Conservation (phyloP, 345 rosid genomes). For the Aegle marmelos region DNA sequence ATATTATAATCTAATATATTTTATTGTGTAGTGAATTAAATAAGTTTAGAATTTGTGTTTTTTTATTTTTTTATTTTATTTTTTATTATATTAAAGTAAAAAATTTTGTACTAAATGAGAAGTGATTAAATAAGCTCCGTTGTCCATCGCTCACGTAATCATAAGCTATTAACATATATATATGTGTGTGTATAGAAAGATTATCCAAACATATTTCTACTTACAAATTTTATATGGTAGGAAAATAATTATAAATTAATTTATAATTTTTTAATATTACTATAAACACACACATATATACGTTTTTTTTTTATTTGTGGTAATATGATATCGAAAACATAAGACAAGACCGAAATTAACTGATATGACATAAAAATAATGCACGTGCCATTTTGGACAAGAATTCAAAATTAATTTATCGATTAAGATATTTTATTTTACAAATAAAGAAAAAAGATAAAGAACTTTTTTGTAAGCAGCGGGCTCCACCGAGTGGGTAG, state of each 20-base stretch:
- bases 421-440: no score
- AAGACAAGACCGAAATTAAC: background rate
- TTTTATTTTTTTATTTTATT: no score
- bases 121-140: no score
- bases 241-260: background rate
- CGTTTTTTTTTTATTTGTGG: background rate
- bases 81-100: no score
- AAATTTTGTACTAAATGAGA: no score
- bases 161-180: no score
- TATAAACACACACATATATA: no score
- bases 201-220: background rate
- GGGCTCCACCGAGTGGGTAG: background rate
- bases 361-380: background rate
- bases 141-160: no score
- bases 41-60: fast-evolving
- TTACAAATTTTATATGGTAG: background rate
- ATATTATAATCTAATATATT: fast-evolving
- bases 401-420: no score
- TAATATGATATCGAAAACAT: background rate
- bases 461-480: background rate
- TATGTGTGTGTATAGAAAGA: background rate
- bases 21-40: no score
- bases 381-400: no score
- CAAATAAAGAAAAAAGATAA: background rate
- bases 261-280: background rate